A percentile compares a stretch with the other conserved stretches of the same genome.
Conservation (phyloP, 1,284 basidiomycete genomes). For the Ceratobasidium sp. region DNA sequence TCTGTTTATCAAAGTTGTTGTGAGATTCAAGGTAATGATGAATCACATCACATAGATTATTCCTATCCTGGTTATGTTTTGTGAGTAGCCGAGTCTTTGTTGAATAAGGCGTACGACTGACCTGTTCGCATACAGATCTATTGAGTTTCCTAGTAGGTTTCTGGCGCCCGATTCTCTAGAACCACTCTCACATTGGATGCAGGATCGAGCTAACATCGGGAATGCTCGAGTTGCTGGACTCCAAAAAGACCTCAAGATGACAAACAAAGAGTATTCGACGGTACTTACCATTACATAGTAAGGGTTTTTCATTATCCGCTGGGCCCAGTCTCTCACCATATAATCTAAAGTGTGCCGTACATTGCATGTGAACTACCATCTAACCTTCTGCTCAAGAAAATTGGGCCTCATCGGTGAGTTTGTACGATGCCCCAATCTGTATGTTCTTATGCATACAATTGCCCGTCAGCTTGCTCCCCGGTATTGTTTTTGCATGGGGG, state of each 20-base stretch:
- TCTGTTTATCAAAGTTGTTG: neutral
- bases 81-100: conserved; percentile 6
- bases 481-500: conserved; percentile 60
- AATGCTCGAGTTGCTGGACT: conserved; percentile 67
- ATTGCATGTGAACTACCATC: conserved; percentile 65
- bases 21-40: conserved; percentile 4
- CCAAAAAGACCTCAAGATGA: conserved; percentile 60
- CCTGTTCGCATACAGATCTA: conserved; percentile 15
- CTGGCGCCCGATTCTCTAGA: neutral
- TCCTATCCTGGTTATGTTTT: conserved; percentile 32
- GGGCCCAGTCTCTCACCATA: too few relatives aligned
- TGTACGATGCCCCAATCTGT: conserved; percentile 46
- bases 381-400: conserved; percentile 59
- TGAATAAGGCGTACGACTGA: neutral
- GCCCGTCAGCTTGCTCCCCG: conserved; percentile 45
- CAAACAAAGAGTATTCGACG: conserved; percentile 60
- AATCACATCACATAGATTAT: conserved; percentile 5
- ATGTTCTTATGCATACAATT: conserved; percentile 56
- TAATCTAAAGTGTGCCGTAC: conserved; percentile 62
- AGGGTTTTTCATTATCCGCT: too few relatives aligned
- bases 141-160: conserved; percentile 32
- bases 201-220: conserved; percentile 53
- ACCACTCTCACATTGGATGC: neutral
- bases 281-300: conserved; percentile 62
- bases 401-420: conserved; percentile 58